Evolutionary conservation across 2,329 filamentous ascomycete species (phyloP).

Genomic region (Cordyceps fumosorosea): DNA sequence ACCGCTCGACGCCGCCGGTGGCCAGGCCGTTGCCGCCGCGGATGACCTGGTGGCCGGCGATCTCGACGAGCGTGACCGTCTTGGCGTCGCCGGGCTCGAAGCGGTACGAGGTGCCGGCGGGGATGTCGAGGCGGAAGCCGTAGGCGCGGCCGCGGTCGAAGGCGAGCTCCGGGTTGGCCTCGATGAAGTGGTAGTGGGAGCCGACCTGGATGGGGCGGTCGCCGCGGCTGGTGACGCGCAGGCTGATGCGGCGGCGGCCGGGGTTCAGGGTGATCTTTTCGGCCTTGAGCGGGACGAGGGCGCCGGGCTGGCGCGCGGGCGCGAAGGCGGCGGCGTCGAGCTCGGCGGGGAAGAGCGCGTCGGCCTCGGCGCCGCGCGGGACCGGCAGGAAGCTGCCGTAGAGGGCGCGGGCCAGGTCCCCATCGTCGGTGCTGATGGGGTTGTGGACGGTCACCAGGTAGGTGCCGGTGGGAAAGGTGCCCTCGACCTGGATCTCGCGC

Average conservation of each 20-base stretch:
- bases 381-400: slow-evolving; percentile 89
- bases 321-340: slow-evolving; percentile 60
- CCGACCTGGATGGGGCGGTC: slow-evolving; percentile 75
- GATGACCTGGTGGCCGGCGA: slow-evolving; percentile 73
- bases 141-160: slow-evolving; percentile 82
- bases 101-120: slow-evolving; percentile 83
- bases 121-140: slow-evolving; percentile 81
- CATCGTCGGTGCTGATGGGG: slow-evolving; percentile 79
- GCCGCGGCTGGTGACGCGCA: slow-evolving; percentile 82
- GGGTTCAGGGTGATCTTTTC: slow-evolving; percentile 64
- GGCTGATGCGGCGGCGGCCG: slow-evolving; percentile 62
- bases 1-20: slow-evolving; percentile 60
- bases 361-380: slow-evolving; percentile 47
- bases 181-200: slow-evolving; percentile 93
- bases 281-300: slow-evolving; percentile 66
- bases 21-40: slow-evolving; percentile 79
- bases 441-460: slow-evolving; percentile 94
- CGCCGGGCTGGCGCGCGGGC: slow-evolving; percentile 66
- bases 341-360: slow-evolving; percentile 54
- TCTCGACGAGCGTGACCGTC: slow-evolving; percentile 84
- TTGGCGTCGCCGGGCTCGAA: slow-evolving; percentile 93
- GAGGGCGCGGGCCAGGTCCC: slow-evolving; percentile 76
- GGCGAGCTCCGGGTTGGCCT: slow-evolving; percentile 82
- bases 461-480: slow-evolving; percentile 83
- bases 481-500: slow-evolving; percentile 84